Percentiles rank a stretch among this genome's conserved stretches.
Conservation (phyloP, 306 rosid species). For the Canavalia ensiformis region DNA sequence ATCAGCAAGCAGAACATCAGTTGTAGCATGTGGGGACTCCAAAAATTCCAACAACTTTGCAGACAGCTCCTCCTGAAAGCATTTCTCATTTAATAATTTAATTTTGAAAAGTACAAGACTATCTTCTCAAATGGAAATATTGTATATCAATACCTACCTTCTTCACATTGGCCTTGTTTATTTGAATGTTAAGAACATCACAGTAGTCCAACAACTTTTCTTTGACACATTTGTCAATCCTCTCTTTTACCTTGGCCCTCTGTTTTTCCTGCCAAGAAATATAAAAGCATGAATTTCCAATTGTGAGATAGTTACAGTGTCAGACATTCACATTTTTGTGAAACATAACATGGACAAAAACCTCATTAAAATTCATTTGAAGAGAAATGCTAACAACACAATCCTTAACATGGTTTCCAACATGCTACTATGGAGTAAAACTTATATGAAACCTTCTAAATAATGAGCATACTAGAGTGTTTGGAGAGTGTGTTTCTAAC, state of each 20-base stretch:
- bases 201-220: slow-evolving; percentile 90
- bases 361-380: background rate
- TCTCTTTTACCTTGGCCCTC: slow-evolving; percentile 80
- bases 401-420: background rate
- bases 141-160: slow-evolving; percentile 64
- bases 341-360: slow-evolving; percentile 30
- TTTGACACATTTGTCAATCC: slow-evolving; percentile 90
- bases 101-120: background rate
- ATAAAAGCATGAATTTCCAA: slow-evolving; percentile 14
- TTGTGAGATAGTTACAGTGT: slow-evolving; percentile 21
- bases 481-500: background rate
- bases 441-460: background rate
- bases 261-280: slow-evolving; percentile 76
- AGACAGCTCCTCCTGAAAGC: slow-evolving; percentile 88
- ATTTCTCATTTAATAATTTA: slow-evolving; percentile 20
- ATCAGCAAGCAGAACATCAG: slow-evolving; percentile 87
- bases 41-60: slow-evolving; percentile 86
- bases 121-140: background rate
- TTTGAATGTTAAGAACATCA: slow-evolving; percentile 86
- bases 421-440: background rate
- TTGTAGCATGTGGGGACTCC: slow-evolving; percentile 93
- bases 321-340: background rate
- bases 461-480: background rate
- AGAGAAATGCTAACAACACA: background rate
- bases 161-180: slow-evolving; percentile 67